A percentile compares a stretch with the other conserved stretches of the same genome.
Evolutionary conservation across 2,329 filamentous ascomycete genomes (phyloP).

Genomic region (Eutypella sp.): DNA sequence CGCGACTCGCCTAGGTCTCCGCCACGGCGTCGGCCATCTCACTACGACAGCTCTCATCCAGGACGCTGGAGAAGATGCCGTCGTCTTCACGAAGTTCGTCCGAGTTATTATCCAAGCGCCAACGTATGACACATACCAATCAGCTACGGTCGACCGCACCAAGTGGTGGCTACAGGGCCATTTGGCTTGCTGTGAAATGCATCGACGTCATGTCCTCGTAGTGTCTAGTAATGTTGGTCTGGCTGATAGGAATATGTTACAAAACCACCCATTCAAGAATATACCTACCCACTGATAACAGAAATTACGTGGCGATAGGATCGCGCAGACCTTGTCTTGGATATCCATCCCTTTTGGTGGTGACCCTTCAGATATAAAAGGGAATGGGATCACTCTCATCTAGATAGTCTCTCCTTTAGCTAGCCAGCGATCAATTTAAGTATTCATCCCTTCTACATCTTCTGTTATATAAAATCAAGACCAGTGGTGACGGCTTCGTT

Average conservation of each 20-base stretch:
- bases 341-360: too few species aligned
- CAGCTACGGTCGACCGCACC: background rate
- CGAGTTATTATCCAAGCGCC: background rate
- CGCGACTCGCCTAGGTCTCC: background rate
- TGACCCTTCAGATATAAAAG: too few species aligned
- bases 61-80: conserved; percentile 1
- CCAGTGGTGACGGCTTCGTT: too few species aligned
- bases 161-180: background rate
- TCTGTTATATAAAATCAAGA: too few species aligned
- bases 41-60: background rate
- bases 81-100: conserved; percentile 4
- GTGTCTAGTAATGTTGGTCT: background rate
- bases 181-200: conserved; percentile 3
- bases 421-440: too few species aligned
- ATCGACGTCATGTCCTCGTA: background rate
- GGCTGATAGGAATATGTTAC: conserved; percentile 3
- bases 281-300: too few species aligned
- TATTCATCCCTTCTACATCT: too few species aligned
- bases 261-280: too few species aligned
- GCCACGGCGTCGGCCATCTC: background rate
- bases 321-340: too few species aligned
- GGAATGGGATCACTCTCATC: too few species aligned
- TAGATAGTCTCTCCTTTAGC: too few species aligned
- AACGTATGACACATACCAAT: conserved; percentile 1
- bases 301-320: too few species aligned